A percentile compares a stretch with the other conserved stretches of the same genome.
phyloP scores from a whole-genome alignment of 352 stramenopile genomes.

The Thalassiosira hispida region DNA sequence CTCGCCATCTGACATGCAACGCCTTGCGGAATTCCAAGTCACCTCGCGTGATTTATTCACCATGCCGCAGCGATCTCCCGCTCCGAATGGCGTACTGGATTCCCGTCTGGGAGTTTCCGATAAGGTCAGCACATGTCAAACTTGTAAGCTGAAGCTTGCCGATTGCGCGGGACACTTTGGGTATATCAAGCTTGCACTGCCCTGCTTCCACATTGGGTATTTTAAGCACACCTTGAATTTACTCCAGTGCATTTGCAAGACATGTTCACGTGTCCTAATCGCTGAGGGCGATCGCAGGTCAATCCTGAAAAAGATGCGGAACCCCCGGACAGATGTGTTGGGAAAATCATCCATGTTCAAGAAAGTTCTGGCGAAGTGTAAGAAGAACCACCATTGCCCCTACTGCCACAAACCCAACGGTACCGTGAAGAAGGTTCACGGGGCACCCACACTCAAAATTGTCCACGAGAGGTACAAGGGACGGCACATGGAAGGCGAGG shows the following conservation, averaged over 20 bases:
- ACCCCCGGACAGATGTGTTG: slow-evolving; percentile 85
- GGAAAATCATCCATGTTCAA: slow-evolving; percentile 87
- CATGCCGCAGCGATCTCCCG: slow-evolving; percentile 93
- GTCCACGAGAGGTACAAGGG: slow-evolving; percentile 97
- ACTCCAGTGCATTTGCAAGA: slow-evolving; percentile 98
- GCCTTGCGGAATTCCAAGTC: slow-evolving; percentile 93
- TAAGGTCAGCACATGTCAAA: slow-evolving; percentile 95
- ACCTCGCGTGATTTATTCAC: slow-evolving; percentile 94
- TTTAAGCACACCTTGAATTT: slow-evolving; percentile 98
- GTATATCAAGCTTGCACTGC: slow-evolving; percentile 94
- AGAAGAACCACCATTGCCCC: slow-evolving; percentile 95
- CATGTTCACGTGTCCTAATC: slow-evolving; percentile 94
- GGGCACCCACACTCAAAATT: slow-evolving; percentile 96
- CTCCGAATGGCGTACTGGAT: slow-evolving; percentile 94
- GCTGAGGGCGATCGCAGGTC: slow-evolving; percentile 88
- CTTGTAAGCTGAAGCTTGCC: slow-evolving; percentile 91
- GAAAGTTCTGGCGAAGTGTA: slow-evolving; percentile 95
- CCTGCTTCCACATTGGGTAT: slow-evolving; percentile 99
- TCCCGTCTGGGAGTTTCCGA: slow-evolving; percentile 96
- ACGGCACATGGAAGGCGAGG: slow-evolving; percentile 70
- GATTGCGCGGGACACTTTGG: slow-evolving; percentile 99
- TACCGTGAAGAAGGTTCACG: slow-evolving; percentile 96
- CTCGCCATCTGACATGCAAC: slow-evolving; percentile 95
- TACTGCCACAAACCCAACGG: slow-evolving; percentile 96
- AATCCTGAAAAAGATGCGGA: slow-evolving; percentile 90